Conservation (phyloP, 1,284 basidiomycete genomes). For the Pascua sp. region DNA sequence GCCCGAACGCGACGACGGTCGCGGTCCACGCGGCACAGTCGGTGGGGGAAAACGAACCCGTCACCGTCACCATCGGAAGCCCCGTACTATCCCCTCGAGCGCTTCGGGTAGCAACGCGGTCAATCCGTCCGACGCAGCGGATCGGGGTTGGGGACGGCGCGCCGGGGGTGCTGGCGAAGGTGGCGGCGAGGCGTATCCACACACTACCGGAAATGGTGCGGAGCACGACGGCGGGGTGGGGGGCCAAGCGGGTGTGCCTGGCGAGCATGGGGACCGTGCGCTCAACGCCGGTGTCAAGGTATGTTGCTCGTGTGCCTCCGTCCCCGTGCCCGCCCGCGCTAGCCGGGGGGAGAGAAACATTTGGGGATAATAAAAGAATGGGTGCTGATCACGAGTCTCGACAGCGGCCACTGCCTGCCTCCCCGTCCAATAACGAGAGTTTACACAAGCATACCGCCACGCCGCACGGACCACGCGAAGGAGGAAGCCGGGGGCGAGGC, state of each 20-base stretch:
- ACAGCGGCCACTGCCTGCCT: neutral
- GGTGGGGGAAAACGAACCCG: slow-evolving; percentile 23
- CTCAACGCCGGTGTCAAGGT: slow-evolving; percentile 15
- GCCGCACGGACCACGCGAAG: neutral
- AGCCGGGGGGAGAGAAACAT: neutral
- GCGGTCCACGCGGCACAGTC: slow-evolving; percentile 31
- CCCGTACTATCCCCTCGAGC: too few relatives aligned
- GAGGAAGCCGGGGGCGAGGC: neutral
- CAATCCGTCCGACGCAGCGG: too few relatives aligned
- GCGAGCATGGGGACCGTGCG: neutral
- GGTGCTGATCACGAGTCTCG: neutral
- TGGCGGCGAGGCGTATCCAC: neutral
- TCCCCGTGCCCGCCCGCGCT: neutral
- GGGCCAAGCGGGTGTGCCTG: neutral
- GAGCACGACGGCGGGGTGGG: neutral
- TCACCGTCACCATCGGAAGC: too few relatives aligned
- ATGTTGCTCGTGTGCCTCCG: neutral
- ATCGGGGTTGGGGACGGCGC: too few relatives aligned
- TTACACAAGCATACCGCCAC: neutral
- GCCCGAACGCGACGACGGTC: neutral
- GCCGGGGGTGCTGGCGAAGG: neutral
- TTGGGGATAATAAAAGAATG: neutral
- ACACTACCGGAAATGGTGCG: neutral
- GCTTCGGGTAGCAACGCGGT: too few relatives aligned
- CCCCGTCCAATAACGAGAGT: neutral